A percentile compares a stretch with the other conserved stretches of the same genome.
Evolutionary conservation across 805 yeast genomes (phyloP).

Genomic region (Myxozyma melibiosi): DNA sequence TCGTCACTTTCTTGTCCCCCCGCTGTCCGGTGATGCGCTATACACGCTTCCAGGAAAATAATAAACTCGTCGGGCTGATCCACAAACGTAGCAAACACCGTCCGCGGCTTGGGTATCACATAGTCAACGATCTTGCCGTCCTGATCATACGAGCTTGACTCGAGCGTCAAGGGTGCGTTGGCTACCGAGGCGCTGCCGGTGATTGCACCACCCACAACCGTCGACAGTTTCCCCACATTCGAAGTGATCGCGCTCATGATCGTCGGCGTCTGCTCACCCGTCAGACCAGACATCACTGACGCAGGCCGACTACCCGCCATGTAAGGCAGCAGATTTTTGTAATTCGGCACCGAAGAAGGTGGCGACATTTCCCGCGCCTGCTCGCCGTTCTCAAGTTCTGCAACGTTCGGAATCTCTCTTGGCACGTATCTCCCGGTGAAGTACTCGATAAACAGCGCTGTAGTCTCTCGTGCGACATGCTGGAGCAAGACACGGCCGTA

Average conservation of each 20-base stretch:
- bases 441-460: conserved; percentile 77
- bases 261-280: conserved; percentile 17
- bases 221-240: conserved; percentile 21
- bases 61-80: conserved; percentile 86
- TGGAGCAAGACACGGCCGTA: conserved; percentile 68
- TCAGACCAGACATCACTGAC: conserved; percentile 21
- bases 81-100: conserved; percentile 85
- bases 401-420: conserved; percentile 12
- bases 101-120: conserved; percentile 86
- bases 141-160: background rate
- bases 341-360: conserved; percentile 9
- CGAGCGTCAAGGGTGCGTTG: conserved; percentile 4
- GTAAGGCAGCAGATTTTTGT: conserved; percentile 27
- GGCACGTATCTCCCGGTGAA: conserved; percentile 84
- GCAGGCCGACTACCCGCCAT: conserved; percentile 27
- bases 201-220: conserved; percentile 18
- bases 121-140: conserved; percentile 51
- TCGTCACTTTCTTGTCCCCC: conserved; percentile 73
- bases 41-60: conserved; percentile 81
- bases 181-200: conserved; percentile 1
- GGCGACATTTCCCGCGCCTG: conserved; percentile 20
- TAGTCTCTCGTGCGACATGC: conserved; percentile 73
- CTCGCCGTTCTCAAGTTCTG: conserved; percentile 16
- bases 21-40: conserved; percentile 42
- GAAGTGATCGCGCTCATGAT: conserved; percentile 25